Percentiles rank a stretch among this genome's conserved stretches.
Conservation (phyloP, 108 stramenopile genomes). For the Pseudonitzschia multistriata region DNA sequence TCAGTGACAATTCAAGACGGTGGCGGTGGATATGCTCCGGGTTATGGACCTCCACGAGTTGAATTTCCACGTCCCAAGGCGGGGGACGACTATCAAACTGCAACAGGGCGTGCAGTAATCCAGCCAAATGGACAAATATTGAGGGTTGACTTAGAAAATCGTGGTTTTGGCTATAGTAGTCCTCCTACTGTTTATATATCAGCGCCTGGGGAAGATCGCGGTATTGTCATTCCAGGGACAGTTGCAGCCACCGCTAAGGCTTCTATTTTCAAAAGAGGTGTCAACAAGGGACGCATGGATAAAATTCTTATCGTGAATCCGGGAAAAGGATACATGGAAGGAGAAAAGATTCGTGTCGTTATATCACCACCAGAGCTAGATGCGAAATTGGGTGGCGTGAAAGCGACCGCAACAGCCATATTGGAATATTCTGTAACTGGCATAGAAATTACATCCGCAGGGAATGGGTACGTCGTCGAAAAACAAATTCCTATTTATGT, state of each 20-base stretch:
- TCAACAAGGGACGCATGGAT: conserved; percentile 67
- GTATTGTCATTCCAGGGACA: conserved; percentile 16
- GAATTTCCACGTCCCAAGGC: conserved; percentile 63
- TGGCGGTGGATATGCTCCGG: conserved; percentile 69
- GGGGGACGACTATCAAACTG: conserved; percentile 40
- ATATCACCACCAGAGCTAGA: conserved; percentile 56
- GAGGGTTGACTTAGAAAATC: conserved; percentile 58
- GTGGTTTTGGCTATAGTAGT: conserved; percentile 63
- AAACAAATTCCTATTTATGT: conserved; percentile 59
- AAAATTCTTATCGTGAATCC: conserved; percentile 56
- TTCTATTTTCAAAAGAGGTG: conserved; percentile 51
- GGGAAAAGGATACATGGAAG: conserved; percentile 64
- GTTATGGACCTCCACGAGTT: conserved; percentile 57
- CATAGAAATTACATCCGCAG: conserved; percentile 65
- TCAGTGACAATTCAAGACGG: conserved; percentile 52
- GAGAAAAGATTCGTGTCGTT: conserved; percentile 44
- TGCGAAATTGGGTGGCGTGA: conserved; percentile 41
- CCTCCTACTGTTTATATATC: conserved; percentile 63
- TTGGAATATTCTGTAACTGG: conserved; percentile 64
- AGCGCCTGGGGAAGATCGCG: conserved; percentile 32
- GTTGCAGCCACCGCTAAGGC: conserved; percentile 63
- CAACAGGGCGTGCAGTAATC: conserved; percentile 62
- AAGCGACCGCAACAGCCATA: conserved; percentile 62
- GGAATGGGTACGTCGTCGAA: conserved; percentile 81
- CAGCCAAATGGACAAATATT: conserved; percentile 62